Conservation (phyloP, 169 alveolate species). For the Theileria parva region DNA sequence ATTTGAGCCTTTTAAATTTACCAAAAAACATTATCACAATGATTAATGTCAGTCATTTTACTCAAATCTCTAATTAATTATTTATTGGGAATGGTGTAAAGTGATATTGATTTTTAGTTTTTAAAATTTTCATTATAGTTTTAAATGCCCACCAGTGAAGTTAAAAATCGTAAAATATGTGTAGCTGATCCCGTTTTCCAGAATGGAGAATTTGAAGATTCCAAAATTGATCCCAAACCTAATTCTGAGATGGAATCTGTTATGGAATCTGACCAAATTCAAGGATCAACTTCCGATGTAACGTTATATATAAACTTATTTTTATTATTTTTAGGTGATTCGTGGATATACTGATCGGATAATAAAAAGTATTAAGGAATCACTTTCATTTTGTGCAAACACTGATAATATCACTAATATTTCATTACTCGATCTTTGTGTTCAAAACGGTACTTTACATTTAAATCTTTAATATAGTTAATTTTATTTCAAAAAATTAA, state of each 20-base stretch:
- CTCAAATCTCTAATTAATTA: too few species aligned
- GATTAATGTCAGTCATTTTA: too few species aligned
- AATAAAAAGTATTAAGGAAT: slow-evolving; percentile 30
- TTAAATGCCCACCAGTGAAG: neutral
- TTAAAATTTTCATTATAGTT: neutral
- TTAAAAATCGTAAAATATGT: too few species aligned
- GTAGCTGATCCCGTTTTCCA: too few species aligned
- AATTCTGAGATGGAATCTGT: too few species aligned
- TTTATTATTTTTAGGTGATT: slow-evolving; percentile 24
- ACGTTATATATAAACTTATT: too few species aligned
- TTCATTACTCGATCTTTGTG: slow-evolving; percentile 47
- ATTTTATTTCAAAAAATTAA: neutral
- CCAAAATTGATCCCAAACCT: too few species aligned
- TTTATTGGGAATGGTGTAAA: neutral
- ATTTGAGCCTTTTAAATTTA: slow-evolving; percentile 15
- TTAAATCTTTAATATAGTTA: too few species aligned
- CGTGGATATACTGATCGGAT: slow-evolving; percentile 9
- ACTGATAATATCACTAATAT: slow-evolving; percentile 42
- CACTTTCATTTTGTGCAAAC: slow-evolving; percentile 32
- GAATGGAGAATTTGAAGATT: too few species aligned
- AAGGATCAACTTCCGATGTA: too few species aligned
- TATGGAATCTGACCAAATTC: too few species aligned
- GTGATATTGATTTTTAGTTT: neutral
- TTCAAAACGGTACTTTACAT: slow-evolving; percentile 51
- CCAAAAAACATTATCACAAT: neutral